Conservation (phyloP, 306 rosid species). For the Rubus idaeus region DNA sequence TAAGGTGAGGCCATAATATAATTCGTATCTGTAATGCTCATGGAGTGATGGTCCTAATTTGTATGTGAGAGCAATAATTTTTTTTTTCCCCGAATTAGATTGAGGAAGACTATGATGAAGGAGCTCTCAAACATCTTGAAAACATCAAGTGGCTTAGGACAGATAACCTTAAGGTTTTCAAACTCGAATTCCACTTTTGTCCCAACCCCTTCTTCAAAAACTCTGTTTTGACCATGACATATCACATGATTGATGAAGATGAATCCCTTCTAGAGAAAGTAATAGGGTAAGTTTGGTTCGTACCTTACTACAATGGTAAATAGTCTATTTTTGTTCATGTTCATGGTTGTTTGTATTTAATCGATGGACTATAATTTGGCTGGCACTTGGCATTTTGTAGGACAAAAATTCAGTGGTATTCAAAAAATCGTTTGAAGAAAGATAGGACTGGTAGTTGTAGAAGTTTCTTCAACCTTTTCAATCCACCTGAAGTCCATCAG, state of each 20-base stretch:
- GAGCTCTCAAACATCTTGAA: conserved; percentile 67
- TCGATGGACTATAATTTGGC: neutral
- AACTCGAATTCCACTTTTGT: conserved; percentile 68
- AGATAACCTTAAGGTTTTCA: conserved; percentile 76
- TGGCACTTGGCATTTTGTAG: conserved; percentile 35
- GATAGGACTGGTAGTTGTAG: conserved; percentile 83
- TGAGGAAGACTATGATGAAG: conserved; percentile 76
- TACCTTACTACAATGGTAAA: neutral
- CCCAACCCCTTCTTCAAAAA: conserved; percentile 71
- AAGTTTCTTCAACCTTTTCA: conserved; percentile 84
- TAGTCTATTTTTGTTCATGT: neutral
- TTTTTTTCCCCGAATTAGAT: conserved; percentile 41
- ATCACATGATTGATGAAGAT: conserved; percentile 85
- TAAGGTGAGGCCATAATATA: conserved; percentile 46
- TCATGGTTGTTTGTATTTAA: neutral
- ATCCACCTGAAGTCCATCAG: conserved; percentile 76
- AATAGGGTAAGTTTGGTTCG: conserved; percentile 51
- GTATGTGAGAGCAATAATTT: neutral
- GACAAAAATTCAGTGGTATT: conserved; percentile 78
- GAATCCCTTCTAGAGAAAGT: conserved; percentile 81
- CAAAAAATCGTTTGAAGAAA: conserved; percentile 77
- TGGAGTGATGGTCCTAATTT: neutral
- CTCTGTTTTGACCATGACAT: conserved; percentile 61
- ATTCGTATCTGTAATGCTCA: neutral
- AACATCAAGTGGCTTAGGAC: conserved; percentile 74